These are phyloP conservation scores for Drechslerella dactyloides DNA, from an alignment of 2,329 filamentous ascomycete genomes.

Conservation along the genomic window DNA sequence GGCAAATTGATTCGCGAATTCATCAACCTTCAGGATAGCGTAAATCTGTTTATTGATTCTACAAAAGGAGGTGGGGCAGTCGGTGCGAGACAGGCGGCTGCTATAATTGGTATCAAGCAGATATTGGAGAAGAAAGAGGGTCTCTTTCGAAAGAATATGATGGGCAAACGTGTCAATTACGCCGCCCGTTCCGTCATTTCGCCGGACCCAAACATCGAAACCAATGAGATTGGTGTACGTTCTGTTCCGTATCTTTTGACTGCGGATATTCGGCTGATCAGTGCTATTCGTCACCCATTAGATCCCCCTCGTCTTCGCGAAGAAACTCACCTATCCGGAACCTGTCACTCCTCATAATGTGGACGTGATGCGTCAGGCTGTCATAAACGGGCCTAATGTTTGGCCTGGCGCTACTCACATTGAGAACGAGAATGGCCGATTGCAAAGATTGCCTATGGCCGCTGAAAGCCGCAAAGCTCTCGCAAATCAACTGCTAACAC, in stretches of 20 bases:
- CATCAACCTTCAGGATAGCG: slow-evolving; percentile 75
- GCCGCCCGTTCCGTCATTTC: slow-evolving; percentile 97
- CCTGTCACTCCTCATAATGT: slow-evolving; percentile 98
- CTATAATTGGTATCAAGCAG: slow-evolving; percentile 82
- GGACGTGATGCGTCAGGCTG: slow-evolving; percentile 90
- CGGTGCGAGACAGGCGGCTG: slow-evolving; percentile 70
- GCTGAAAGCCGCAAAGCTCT: slow-evolving; percentile 82
- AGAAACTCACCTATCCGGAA: slow-evolving; percentile 93
- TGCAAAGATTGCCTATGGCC: slow-evolving; percentile 67
- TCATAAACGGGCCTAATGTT: slow-evolving; percentile 89
- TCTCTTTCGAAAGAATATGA: slow-evolving; percentile 98
- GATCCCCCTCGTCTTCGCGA: slow-evolving; percentile 88
- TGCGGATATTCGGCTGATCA: not conserved
- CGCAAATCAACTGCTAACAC: slow-evolving; percentile 83
- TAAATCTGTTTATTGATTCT: slow-evolving; percentile 91
- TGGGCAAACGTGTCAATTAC: slow-evolving; percentile 99
- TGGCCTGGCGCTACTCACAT: slow-evolving; percentile 95
- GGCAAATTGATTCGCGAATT: slow-evolving; percentile 53
- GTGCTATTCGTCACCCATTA: not conserved
- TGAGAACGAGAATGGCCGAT: slow-evolving; percentile 90
- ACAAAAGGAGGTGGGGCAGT: slow-evolving; percentile 75
- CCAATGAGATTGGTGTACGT: slow-evolving; percentile 90
- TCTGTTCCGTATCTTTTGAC: too few species aligned
- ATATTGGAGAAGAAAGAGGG: slow-evolving; percentile 98
- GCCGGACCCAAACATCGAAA: slow-evolving; percentile 97